These are phyloP conservation scores for Paraconiothyrium brasiliense DNA, from an alignment of 2,329 filamentous ascomycete genomes.

Conservation along the genomic window DNA sequence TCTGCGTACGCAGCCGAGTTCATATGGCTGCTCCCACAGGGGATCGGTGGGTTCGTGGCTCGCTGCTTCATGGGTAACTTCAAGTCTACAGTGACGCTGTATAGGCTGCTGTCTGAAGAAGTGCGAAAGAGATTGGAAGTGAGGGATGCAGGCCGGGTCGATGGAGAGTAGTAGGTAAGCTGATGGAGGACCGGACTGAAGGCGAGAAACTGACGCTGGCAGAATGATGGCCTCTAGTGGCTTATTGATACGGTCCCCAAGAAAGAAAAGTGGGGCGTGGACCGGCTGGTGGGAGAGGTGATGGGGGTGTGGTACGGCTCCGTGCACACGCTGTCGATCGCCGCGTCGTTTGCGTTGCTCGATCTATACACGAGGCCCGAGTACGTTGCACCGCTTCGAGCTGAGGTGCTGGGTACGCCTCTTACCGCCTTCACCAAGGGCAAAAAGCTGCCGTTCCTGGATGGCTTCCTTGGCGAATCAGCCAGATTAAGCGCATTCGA, in stretches of 20 bases:
- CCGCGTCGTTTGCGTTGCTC: conserved; percentile 19
- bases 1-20: conserved; percentile 5
- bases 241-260: conserved; percentile 23
- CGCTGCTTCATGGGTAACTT: neutral
- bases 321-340: conserved; percentile 33
- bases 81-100: conserved; percentile 2
- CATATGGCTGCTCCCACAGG: conserved; percentile 6
- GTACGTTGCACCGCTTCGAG: conserved; percentile 23
- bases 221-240: conserved; percentile 24
- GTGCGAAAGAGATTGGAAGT: neutral
- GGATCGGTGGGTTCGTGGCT: neutral
- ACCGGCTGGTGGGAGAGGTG: conserved; percentile 21
- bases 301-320: conserved; percentile 30
- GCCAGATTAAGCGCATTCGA: conserved; percentile 17
- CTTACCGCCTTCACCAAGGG: neutral
- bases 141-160: neutral
- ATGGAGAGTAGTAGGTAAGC: neutral
- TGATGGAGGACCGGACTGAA: too few species aligned
- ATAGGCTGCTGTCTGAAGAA: neutral
- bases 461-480: conserved; percentile 29
- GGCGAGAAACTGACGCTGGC: neutral
- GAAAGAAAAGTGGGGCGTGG: conserved; percentile 10
- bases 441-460: conserved; percentile 22
- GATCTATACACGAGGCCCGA: conserved; percentile 27
- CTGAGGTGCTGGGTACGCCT: conserved; percentile 17